A percentile compares a stretch with the other conserved stretches of the same genome.
Conservation (phyloP, 345 rosid genomes). For the Populus nigra region DNA sequence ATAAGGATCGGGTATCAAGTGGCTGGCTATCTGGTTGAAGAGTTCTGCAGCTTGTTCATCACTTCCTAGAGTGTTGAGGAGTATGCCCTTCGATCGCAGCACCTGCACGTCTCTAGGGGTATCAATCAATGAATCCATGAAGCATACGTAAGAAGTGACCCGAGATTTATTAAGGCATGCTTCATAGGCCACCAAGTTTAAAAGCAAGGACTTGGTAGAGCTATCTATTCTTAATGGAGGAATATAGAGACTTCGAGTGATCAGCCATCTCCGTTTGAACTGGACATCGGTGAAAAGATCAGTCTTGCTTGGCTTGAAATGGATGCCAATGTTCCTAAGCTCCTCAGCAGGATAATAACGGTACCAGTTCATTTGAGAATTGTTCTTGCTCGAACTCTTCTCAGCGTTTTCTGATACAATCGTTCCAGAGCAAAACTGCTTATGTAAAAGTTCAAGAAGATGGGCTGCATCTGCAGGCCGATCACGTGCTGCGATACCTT, state of each 20-base stretch:
- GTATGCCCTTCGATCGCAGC: constrained; percentile 8
- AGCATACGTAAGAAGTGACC: constrained; percentile 16
- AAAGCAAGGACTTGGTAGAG: constrained; percentile 13
- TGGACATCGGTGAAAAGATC: not conserved
- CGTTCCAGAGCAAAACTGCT: too few species aligned
- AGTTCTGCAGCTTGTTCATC: constrained; percentile 17
- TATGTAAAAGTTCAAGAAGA: too few species aligned
- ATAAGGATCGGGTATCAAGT: constrained; percentile 11
- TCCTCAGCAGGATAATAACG: not conserved
- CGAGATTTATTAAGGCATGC: constrained; percentile 10
- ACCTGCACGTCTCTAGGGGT: constrained; percentile 14
- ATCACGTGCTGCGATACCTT: too few species aligned
- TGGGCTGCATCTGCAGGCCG: too few species aligned
- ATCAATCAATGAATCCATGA: constrained; percentile 21
- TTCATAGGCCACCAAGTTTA: constrained; percentile 30
- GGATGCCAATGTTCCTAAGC: not conserved
- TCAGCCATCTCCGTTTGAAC: not conserved
- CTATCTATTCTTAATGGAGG: constrained; percentile 17
- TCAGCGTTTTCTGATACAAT: too few species aligned
- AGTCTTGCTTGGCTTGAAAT: not conserved
- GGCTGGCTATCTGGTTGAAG: constrained; percentile 9
- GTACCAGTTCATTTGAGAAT: not conserved
- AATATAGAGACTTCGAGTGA: not conserved
- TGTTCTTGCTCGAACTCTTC: too few species aligned
- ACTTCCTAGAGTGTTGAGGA: constrained; percentile 10